Conservation (phyloP, 139 green algal species). For the Micractinium sp. region DNA sequence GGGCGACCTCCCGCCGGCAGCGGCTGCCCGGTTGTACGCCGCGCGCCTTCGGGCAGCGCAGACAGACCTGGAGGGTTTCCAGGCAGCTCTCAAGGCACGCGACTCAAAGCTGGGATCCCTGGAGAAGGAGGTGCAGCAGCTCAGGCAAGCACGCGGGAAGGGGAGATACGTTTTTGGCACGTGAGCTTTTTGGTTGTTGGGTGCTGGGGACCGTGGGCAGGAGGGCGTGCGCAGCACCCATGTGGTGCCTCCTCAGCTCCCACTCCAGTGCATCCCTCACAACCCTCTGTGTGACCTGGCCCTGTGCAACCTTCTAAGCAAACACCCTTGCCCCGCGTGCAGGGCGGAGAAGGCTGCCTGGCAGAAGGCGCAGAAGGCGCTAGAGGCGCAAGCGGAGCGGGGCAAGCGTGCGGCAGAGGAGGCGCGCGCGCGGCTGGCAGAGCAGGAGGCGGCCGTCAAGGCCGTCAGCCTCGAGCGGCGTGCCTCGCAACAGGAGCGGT, state of each 20-base stretch:
- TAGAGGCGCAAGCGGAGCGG: conserved; percentile 52
- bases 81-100: not conserved
- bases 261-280: not conserved
- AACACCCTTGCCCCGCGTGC: not conserved
- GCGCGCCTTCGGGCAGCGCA: conserved; percentile 15
- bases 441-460: conserved; percentile 52
- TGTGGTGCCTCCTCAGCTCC: not conserved
- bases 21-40: not conserved
- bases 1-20: conserved; percentile 11
- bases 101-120: conserved; percentile 12
- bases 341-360: conserved; percentile 18
- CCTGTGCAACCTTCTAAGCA: not conserved
- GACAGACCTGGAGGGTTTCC: conserved; percentile 4
- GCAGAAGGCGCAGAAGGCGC: conserved; percentile 44
- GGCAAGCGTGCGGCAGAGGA: conserved; percentile 36
- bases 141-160: not conserved
- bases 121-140: conserved; percentile 32
- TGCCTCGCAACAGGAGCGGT: conserved; percentile 52
- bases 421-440: conserved; percentile 29
- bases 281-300: not conserved
- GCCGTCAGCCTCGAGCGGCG: conserved; percentile 47
- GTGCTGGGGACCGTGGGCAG: not conserved
- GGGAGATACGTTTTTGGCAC: too few relatives aligned
- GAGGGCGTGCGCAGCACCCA: not conserved
- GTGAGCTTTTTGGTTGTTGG: not conserved